phyloP scores from a whole-genome alignment of 257 asterid species.

The Nicotiana otophora region DNA sequence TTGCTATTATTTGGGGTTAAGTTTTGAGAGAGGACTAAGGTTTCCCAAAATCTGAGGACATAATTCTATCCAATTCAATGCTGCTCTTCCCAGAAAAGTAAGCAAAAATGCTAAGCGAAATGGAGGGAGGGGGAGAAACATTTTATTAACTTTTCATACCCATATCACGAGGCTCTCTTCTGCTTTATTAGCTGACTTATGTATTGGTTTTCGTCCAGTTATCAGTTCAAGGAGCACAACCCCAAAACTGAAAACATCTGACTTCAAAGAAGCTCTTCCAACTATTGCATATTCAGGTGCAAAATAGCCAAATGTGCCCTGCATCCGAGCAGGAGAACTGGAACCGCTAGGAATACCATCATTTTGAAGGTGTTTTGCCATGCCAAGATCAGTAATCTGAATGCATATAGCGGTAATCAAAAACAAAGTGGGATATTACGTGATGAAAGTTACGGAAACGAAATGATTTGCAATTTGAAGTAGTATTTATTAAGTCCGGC shows the following conservation, averaged over 20 bases:
- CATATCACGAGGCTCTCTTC: conserved; percentile 91
- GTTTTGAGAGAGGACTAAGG: not conserved
- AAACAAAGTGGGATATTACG: not conserved
- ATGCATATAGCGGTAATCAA: not conserved
- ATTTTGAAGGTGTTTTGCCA: conserved; percentile 80
- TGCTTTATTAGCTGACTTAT: conserved; percentile 44
- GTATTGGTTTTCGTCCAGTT: conserved; percentile 76
- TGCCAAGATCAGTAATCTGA: conserved; percentile 97
- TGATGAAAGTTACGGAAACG: not conserved
- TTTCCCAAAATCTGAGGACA: not conserved
- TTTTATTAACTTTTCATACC: conserved; percentile 41
- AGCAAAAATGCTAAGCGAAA: not conserved
- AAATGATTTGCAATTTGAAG: not conserved
- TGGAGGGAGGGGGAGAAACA: not conserved
- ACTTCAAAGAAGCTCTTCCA: conserved; percentile 80
- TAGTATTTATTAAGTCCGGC: not conserved
- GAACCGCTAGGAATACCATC: conserved; percentile 71
- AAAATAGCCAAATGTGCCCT: conserved; percentile 96
- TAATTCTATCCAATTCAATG: not conserved
- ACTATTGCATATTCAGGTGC: conserved; percentile 91
- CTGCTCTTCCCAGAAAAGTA: not conserved
- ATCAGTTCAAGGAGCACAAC: conserved; percentile 95
- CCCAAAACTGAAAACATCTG: conserved; percentile 98
- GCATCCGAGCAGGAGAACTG: conserved; percentile 90
- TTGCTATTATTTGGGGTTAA: not conserved